Percentiles rank a stretch among this genome's conserved stretches.
Conservation (phyloP, 768 basidiomycete species). For the Rhodotorula kratochvilovae region DNA sequence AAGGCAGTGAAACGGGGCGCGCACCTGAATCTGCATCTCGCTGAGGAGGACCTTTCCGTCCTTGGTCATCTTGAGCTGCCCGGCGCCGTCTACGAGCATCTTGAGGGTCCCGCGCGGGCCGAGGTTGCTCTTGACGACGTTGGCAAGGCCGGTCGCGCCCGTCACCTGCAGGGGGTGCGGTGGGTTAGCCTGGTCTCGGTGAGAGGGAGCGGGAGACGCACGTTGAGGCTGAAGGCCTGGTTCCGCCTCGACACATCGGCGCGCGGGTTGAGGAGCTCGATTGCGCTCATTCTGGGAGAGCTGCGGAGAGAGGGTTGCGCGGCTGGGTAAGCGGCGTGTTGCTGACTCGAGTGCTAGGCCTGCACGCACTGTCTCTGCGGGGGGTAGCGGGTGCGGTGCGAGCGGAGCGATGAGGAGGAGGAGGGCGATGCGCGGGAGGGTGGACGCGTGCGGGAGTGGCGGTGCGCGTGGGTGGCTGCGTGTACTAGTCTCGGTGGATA, state of each 20-base stretch:
- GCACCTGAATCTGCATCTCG: constrained; percentile 88
- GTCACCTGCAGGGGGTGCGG: constrained; percentile 3
- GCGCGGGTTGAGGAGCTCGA: constrained; percentile 47
- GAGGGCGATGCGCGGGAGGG: too few relatives aligned
- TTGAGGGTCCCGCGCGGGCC: constrained; percentile 96
- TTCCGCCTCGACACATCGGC: constrained; percentile 49
- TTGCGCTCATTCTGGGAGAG: constrained; percentile 40
- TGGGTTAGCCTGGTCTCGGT: background rate
- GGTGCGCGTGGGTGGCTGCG: too few relatives aligned
- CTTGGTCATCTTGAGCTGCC: constrained; percentile 99
- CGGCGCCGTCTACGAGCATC: constrained; percentile 98
- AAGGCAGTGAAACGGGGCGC: constrained; percentile 23
- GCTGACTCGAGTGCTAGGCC: too few relatives aligned
- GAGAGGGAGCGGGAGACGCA: constrained; percentile 3
- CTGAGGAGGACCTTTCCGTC: constrained; percentile 97
- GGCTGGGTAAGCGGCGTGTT: too few relatives aligned
- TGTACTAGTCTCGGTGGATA: too few relatives aligned
- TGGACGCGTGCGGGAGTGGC: too few relatives aligned
- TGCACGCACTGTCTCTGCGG: too few relatives aligned
- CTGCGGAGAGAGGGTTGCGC: background rate
- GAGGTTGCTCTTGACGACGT: constrained; percentile 93
- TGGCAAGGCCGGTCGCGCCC: constrained; percentile 85
- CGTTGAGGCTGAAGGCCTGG: constrained; percentile 50
- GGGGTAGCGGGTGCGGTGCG: too few relatives aligned
- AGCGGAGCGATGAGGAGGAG: too few relatives aligned